Evolutionary conservation across 352 stramenopile species (phyloP).

Genomic region (Globisporangium sylvaticum): DNA sequence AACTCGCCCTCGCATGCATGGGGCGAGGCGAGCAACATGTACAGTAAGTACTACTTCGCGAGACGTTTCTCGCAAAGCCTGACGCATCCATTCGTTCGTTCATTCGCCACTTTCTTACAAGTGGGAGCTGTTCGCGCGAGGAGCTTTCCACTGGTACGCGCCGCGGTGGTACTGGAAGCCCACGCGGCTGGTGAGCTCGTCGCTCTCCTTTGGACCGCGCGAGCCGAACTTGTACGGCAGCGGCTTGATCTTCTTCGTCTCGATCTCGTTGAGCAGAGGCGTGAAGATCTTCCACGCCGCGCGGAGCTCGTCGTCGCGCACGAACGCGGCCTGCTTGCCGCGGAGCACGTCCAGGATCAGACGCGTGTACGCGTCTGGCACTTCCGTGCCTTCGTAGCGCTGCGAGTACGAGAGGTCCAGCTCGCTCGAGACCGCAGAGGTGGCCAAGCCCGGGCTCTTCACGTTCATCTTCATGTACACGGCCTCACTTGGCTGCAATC

Average conservation of each 20-base stretch:
- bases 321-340: conserved; percentile 95
- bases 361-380: conserved; percentile 97
- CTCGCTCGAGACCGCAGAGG: conserved; percentile 91
- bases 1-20: not conserved
- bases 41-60: not conserved
- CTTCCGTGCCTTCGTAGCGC: conserved; percentile 81
- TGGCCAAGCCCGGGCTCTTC: conserved; percentile 92
- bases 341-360: conserved; percentile 97
- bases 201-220: conserved; percentile 89
- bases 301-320: conserved; percentile 95
- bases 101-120: conserved; percentile 25
- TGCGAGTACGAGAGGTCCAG: conserved; percentile 95
- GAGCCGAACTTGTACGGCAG: conserved; percentile 92
- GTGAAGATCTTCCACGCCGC: conserved; percentile 98
- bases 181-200: conserved; percentile 65
- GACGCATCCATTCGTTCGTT: not conserved
- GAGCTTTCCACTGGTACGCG: conserved; percentile 65
- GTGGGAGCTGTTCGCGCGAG: conserved; percentile 40
- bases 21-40: not conserved
- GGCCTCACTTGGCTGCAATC: conserved; percentile 94
- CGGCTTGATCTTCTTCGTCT: conserved; percentile 89
- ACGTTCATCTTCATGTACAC: conserved; percentile 98
- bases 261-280: conserved; percentile 95
- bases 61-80: not conserved
- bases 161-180: conserved; percentile 81